A percentile compares a stretch with the other conserved stretches of the same genome.
Evolutionary conservation across 2,329 filamentous ascomycete species (phyloP).

Genomic region (Paraphoma sp.): DNA sequence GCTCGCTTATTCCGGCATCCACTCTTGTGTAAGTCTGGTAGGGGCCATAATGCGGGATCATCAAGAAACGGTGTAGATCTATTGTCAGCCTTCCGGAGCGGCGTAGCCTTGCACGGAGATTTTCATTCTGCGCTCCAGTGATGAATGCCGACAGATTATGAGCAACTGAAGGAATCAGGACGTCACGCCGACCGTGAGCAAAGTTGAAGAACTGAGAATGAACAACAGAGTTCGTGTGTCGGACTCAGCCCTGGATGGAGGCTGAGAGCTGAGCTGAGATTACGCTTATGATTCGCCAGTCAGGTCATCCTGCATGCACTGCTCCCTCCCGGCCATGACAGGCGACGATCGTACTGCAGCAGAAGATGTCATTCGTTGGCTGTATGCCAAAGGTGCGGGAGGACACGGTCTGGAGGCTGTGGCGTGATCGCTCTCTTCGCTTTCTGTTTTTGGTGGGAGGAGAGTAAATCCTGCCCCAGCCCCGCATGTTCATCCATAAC

Average conservation of each 20-base stretch:
- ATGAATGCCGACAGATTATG: neutral
- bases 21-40: conserved; percentile 9
- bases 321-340: conserved; percentile 4
- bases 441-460: neutral
- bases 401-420: conserved; percentile 5
- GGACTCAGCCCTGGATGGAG: conserved; percentile 18
- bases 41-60: conserved; percentile 10
- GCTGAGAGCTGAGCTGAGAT: conserved; percentile 25
- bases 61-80: conserved; percentile 7
- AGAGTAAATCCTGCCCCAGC: conserved; percentile 2
- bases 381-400: conserved; percentile 3
- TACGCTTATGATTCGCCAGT: conserved; percentile 16
- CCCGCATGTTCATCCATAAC: conserved; percentile 4
- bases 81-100: conserved; percentile 7
- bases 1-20: conserved; percentile 4
- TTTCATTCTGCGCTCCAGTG: neutral
- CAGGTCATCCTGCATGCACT: conserved; percentile 19
- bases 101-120: neutral
- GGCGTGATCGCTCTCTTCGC: neutral
- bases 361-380: conserved; percentile 2
- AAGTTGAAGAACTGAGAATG: too few relatives aligned
- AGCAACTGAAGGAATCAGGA: too few relatives aligned
- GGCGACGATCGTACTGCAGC: conserved; percentile 16
- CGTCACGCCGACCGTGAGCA: too few relatives aligned
- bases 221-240: neutral